Evolutionary conservation across 257 asterid species (phyloP), one percentile per base, ranked within the genome.

Genomic region (Verbena officinalis): DNA sequence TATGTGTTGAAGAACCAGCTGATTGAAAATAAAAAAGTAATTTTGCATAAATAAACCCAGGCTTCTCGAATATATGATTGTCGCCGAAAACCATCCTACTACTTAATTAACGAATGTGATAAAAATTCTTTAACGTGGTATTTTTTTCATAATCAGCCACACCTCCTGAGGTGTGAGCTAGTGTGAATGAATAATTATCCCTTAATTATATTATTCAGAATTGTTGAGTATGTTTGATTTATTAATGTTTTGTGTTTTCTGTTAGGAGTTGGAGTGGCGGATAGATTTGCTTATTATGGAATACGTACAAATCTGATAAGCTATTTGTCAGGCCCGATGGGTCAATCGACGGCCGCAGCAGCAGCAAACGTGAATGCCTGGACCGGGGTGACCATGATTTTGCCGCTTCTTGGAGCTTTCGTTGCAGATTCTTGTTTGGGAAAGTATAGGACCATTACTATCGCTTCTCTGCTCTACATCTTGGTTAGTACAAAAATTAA

Each of bases 221-320:
- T 3, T 9, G 13, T 9, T 9, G 9, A 1, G 6, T 6, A 11
- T 3, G 11, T 43, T 3, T 4, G 49, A 17, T 27, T 27, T 27
- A 2, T 5, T 27, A 5, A 27, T 27, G 33, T 2, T 27, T 12
- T 46, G 20, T 51, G 33, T 13, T 22, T 12, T 46, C 21, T 51
- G 33, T 13, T 22, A 70, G 80, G 67, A 0, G 74, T 55, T 31
- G 81, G 69, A 66, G 52, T 67, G 44, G 77, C 73, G 14, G 81
- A 76, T 72, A 76, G 77, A 43, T 62, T 76, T 51, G 62, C 77
- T 3, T 76, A 67, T 31, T 48, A 56, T 1, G 81, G 81, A 30
- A 71, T 76, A 48, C 34, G 77, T 50, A 55, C 72, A 19, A 76
- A 76, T 45, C 30, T 76, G 44, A 58, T 76, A 12, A 64, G 69